A percentile compares a stretch with the other conserved stretches of the same genome.
phyloP scores from a whole-genome alignment of 148 eudicot genomes.

The Rhododendron ferrugineum region DNA sequence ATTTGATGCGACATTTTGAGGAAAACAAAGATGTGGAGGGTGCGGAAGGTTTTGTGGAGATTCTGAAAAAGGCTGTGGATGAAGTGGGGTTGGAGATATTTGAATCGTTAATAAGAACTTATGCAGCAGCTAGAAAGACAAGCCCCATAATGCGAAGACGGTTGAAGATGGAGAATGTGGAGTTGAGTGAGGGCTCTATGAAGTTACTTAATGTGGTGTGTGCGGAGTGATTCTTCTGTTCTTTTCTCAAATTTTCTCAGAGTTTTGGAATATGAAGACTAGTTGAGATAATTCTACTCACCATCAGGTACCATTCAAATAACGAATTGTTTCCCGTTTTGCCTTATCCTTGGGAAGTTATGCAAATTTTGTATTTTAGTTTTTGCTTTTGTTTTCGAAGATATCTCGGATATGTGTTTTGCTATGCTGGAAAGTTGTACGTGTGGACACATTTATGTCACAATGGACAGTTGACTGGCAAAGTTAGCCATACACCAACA shows the following conservation, averaged over 20 bases:
- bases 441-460: neutral
- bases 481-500: neutral
- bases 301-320: neutral
- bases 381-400: neutral
- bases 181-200: slow-evolving; percentile 65
- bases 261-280: neutral
- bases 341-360: neutral
- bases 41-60: slow-evolving; percentile 66
- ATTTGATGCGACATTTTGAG: slow-evolving; percentile 67
- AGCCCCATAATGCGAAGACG: slow-evolving; percentile 57
- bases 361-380: neutral
- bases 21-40: slow-evolving; percentile 69
- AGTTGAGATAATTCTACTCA: neutral
- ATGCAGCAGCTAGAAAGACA: slow-evolving; percentile 65
- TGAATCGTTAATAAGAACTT: slow-evolving; percentile 66
- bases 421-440: neutral
- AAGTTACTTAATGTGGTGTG: slow-evolving; percentile 55
- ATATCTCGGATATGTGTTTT: neutral
- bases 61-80: slow-evolving; percentile 47
- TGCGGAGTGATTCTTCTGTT: slow-evolving; percentile 27
- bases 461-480: neutral
- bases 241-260: neutral
- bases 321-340: neutral
- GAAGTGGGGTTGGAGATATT: slow-evolving; percentile 38
- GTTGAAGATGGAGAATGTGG: slow-evolving; percentile 86